These are phyloP conservation scores for Globisporangium canariense DNA, from an alignment of 352 stramenopile species.

Conservation along the genomic window DNA sequence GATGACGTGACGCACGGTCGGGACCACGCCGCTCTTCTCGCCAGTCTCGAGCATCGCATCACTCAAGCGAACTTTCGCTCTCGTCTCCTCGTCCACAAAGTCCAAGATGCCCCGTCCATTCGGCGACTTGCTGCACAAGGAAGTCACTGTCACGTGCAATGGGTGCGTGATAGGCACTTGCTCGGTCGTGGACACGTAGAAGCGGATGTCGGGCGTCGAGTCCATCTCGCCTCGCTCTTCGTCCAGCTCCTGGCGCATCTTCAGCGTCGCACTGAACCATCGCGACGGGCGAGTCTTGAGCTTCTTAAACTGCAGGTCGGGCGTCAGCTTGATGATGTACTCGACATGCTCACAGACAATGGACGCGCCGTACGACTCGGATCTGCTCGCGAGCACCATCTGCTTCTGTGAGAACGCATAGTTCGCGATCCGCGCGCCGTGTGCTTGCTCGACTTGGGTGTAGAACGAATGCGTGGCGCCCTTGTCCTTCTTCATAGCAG, in stretches of 20 bases:
- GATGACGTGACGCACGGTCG: slow-evolving; percentile 57
- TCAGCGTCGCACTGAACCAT: slow-evolving; percentile 78
- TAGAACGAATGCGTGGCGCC: slow-evolving; percentile 79
- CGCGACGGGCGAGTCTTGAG: slow-evolving; percentile 56
- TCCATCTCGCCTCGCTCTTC: slow-evolving; percentile 61
- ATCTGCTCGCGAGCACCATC: slow-evolving; percentile 34
- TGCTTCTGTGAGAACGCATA: slow-evolving; percentile 38
- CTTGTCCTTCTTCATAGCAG: slow-evolving; percentile 44
- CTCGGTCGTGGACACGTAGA: slow-evolving; percentile 73
- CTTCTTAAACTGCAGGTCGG: slow-evolving; percentile 54
- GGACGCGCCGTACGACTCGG: slow-evolving; percentile 60
- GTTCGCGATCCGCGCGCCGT: slow-evolving; percentile 32
- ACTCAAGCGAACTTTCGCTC: slow-evolving; percentile 49
- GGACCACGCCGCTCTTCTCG: slow-evolving; percentile 34
- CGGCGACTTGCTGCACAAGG: slow-evolving; percentile 28
- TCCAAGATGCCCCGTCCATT: slow-evolving; percentile 55
- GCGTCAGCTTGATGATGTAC: slow-evolving; percentile 60
- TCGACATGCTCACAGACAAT: slow-evolving; percentile 58
- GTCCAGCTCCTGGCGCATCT: slow-evolving; percentile 79
- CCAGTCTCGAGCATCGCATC: slow-evolving; percentile 40
- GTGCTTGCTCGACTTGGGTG: slow-evolving; percentile 44
- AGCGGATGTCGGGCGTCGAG: slow-evolving; percentile 63
- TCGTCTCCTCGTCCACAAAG: slow-evolving; percentile 36
- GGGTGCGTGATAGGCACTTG: slow-evolving; percentile 45
- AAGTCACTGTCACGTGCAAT: slow-evolving; percentile 33